Conservation (phyloP, 2,329 filamentous ascomycete species). For the Myriosclerotinia scirpicola region DNA sequence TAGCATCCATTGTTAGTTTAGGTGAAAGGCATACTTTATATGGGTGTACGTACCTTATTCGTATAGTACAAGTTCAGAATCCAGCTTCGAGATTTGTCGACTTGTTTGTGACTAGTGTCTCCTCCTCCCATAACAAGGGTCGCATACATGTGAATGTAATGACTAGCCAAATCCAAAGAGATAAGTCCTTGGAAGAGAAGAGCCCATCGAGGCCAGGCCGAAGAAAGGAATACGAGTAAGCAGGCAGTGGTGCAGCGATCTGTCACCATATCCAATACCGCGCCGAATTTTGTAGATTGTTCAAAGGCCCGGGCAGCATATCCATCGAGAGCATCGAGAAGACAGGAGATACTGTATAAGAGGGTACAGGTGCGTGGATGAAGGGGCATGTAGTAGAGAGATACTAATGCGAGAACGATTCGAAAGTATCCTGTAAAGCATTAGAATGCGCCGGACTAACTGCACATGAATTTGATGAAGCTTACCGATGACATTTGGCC, state of each 20-base stretch:
- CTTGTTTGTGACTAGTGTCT: slow-evolving; percentile 84
- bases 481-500: slow-evolving; percentile 78
- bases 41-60: slow-evolving; percentile 71
- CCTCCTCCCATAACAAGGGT: slow-evolving; percentile 84
- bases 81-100: slow-evolving; percentile 84
- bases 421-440: slow-evolving; percentile 66
- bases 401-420: slow-evolving; percentile 80
- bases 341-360: slow-evolving; percentile 89
- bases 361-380: slow-evolving; percentile 94
- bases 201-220: slow-evolving; percentile 90
- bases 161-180: slow-evolving; percentile 87
- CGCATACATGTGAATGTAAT: slow-evolving; percentile 99
- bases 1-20: slow-evolving; percentile 43
- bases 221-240: slow-evolving; percentile 89
- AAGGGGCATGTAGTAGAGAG: slow-evolving; percentile 98
- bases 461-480: slow-evolving; percentile 50
- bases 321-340: slow-evolving; percentile 93
- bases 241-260: slow-evolving; percentile 97
- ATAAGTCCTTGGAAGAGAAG: slow-evolving; percentile 94
- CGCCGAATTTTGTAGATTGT: slow-evolving; percentile 93
- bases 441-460: slow-evolving; percentile 26
- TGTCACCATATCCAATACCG: slow-evolving; percentile 98
- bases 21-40: neutral
- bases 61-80: slow-evolving; percentile 95
- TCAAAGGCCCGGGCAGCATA: slow-evolving; percentile 84